Evolutionary conservation across 2,329 filamentous ascomycete genomes (phyloP).

Genomic region (Acrocalymma vagum): DNA sequence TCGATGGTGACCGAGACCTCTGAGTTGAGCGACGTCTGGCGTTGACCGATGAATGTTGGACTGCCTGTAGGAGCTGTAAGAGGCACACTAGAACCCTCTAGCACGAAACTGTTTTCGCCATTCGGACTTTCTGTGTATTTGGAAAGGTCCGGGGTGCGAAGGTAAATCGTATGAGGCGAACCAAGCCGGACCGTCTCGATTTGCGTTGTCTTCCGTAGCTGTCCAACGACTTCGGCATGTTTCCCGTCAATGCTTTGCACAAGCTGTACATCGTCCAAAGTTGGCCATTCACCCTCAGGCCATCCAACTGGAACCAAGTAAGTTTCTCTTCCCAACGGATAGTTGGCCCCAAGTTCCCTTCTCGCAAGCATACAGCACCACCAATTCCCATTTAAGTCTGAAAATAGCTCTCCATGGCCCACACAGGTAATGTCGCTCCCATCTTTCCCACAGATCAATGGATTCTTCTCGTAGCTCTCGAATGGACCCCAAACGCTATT

Average conservation of each 20-base stretch:
- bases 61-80: conserved; percentile 10
- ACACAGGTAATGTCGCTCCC: conserved; percentile 20
- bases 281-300: conserved; percentile 59
- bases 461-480: conserved; percentile 16
- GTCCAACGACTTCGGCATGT: no score
- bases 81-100: no score
- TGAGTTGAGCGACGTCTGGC: conserved; percentile 15
- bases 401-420: conserved; percentile 21
- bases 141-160: conserved; percentile 10
- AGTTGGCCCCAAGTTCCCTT: conserved; percentile 7
- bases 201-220: no score
- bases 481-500: conserved; percentile 17
- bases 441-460: conserved; percentile 12
- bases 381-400: conserved; percentile 17
- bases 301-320: conserved; percentile 61
- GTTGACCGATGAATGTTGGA: conserved; percentile 20
- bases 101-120: no score
- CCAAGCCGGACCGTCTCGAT: no score
- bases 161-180: no score
- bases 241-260: no score
- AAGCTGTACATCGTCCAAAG: conserved; percentile 58
- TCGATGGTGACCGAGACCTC: no score
- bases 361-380: conserved; percentile 21
- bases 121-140: no score
- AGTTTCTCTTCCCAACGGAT: conserved; percentile 54